Evolutionary conservation across 1,139 yeast species (phyloP), one percentile per base, ranked within the genome.

Genomic region (Diutina scorzettiae): DNA sequence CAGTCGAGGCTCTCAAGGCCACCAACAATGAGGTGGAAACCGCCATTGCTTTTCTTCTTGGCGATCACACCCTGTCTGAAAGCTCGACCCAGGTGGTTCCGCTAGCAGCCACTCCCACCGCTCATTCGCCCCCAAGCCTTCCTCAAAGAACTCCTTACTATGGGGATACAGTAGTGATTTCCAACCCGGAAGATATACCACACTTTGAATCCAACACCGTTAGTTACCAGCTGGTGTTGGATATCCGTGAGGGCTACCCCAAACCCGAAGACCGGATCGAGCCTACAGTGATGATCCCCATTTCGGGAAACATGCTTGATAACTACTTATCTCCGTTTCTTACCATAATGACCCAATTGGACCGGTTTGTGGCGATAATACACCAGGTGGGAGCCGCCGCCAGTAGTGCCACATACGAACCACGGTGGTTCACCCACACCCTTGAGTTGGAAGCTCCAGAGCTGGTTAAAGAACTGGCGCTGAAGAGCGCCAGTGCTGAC

Each of bases 21-120:
- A 53, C 74, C 18, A 61, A 66, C 43, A 65, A 72, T 47, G 69
- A 78, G 49, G 62, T 76, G n/a, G 69, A 69, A 40, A 61, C 62
- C 36, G 85, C 85, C 5, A 66, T 77, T 41, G 71, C 69, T 24
- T 70, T 57, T 50, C 63, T 78, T 24, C 72, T 78, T 48, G 72
- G 67, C 31, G 75, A 64, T 16, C 37, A 19, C 18, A 9, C 11
- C 11, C 33, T 19, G n/a, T 5, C 12, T 5, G 33, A 14, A 30
- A 8, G 5, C 4, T 8, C 5, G 11, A 14, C 17, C 14, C 33
- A 14, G 14, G n/a, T 30, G 20, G 17, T 6, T 5, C 11, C 33
- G 5, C 33, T 17, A 9, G 28, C 7, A 8, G 17, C 29, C 27
- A 4, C 14, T n/a, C n/a, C 39, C 20, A 32, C 20, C 25, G 24